Evolutionary conservation across 1,284 basidiomycete genomes (phyloP).

Genomic region (Boletus albobrunnescens): DNA sequence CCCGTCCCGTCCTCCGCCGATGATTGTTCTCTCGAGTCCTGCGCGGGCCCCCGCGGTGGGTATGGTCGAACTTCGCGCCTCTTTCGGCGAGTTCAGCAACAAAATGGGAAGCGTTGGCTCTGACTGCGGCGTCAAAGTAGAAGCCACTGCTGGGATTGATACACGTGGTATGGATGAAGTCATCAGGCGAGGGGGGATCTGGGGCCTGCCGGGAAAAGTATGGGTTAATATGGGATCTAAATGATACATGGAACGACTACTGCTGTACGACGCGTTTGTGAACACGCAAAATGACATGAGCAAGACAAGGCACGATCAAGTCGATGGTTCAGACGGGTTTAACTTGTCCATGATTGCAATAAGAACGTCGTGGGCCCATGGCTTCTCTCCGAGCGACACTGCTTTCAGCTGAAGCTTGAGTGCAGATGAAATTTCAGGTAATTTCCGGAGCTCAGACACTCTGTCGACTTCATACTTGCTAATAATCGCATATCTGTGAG

Average conservation of each 20-base stretch:
- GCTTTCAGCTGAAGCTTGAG: conserved; percentile 23
- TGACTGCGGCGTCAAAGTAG: conserved; percentile 28
- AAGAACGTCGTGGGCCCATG: conserved; percentile 25
- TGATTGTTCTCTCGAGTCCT: conserved; percentile 29
- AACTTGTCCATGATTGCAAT: conserved; percentile 26
- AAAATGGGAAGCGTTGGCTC: conserved; percentile 14
- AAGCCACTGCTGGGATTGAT: conserved; percentile 27
- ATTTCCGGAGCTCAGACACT: conserved; percentile 23
- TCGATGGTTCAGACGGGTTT: conserved; percentile 6
- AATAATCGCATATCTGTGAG: conserved; percentile 15
- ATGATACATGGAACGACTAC: conserved; percentile 16
- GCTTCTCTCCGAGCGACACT: conserved; percentile 26
- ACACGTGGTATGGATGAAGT: conserved; percentile 32
- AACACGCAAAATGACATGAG: neutral
- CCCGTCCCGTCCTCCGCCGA: conserved; percentile 26
- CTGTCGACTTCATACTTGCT: conserved; percentile 18
- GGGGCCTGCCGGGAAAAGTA: conserved; percentile 33
- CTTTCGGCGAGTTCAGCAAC: conserved; percentile 26
- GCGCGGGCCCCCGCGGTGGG: conserved; percentile 14
- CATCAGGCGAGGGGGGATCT: conserved; percentile 32
- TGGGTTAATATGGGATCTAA: conserved; percentile 24
- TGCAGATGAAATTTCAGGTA: conserved; percentile 16
- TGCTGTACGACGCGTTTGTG: neutral
- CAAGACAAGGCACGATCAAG: conserved; percentile 1
- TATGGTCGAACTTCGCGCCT: conserved; percentile 28